Conservation (phyloP, 139 green algal genomes). For the Gonium pectorale region DNA sequence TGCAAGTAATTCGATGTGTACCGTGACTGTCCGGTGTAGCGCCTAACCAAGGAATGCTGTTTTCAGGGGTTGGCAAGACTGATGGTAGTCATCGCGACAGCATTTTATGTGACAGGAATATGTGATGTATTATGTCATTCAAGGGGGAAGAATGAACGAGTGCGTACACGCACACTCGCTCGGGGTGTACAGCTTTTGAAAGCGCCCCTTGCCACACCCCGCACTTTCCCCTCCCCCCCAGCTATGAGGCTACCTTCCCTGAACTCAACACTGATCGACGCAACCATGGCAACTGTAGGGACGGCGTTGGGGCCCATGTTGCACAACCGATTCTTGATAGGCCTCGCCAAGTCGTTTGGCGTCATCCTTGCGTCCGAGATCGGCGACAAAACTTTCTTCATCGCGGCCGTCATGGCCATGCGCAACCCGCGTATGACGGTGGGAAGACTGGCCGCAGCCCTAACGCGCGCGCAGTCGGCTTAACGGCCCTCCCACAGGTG, state of each 20-base stretch:
- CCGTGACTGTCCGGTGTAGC: too few species aligned
- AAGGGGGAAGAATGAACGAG: too few species aligned
- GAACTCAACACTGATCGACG: too few species aligned
- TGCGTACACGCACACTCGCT: too few species aligned
- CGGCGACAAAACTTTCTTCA: constrained; percentile 99
- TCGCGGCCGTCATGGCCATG: constrained; percentile 94
- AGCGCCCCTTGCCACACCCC: not conserved
- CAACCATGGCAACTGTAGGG: not conserved
- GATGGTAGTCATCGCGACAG: too few species aligned
- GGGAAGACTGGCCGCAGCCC: not conserved
- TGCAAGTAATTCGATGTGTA: too few species aligned
- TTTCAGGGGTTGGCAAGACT: too few species aligned
- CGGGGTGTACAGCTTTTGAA: too few species aligned
- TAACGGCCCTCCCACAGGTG: constrained; percentile 65
- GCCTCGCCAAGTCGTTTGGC: constrained; percentile 52
- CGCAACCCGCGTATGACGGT: constrained; percentile 75
- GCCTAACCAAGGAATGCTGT: too few species aligned
- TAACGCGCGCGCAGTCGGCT: not conserved
- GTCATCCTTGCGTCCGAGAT: constrained; percentile 85
- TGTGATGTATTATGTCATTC: too few species aligned
- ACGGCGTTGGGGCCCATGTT: not conserved
- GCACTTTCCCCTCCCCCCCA: not conserved
- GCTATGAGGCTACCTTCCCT: too few species aligned
- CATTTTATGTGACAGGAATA: too few species aligned
- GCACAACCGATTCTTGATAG: constrained; percentile 20